Evolutionary conservation across 768 basidiomycete species (phyloP).

Genomic region (Lentinula edodes): DNA sequence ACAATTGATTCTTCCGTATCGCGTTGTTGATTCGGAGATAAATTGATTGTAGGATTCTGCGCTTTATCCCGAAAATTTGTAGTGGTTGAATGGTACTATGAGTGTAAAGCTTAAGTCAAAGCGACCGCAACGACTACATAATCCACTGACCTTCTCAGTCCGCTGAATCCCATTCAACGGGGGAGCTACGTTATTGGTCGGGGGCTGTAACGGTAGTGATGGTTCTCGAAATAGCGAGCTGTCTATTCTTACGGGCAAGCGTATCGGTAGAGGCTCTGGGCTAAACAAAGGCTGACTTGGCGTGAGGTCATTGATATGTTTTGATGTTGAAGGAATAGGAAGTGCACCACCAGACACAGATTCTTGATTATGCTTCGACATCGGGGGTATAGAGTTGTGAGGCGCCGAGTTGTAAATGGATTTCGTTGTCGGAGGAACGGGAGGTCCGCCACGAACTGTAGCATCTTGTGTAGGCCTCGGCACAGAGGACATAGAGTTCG

Average conservation of each 20-base stretch:
- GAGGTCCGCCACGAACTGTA: background rate
- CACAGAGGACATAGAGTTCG: too few species aligned
- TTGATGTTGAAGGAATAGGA: background rate
- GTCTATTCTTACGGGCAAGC: background rate
- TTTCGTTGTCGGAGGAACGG: background rate
- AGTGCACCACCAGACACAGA: background rate
- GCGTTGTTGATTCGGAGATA: background rate
- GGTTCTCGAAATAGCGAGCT: background rate
- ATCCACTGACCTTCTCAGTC: background rate
- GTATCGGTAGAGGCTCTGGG: constrained; percentile 1
- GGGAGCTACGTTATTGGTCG: background rate
- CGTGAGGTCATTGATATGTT: background rate
- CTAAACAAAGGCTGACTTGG: background rate
- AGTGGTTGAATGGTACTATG: background rate
- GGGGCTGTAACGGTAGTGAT: background rate
- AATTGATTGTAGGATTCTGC: background rate
- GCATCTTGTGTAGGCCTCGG: too few species aligned
- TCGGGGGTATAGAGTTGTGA: background rate
- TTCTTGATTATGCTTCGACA: background rate
- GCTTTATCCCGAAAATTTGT: background rate
- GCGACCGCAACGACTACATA: background rate
- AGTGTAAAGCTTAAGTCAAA: background rate
- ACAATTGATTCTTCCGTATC: background rate
- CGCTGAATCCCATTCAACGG: background rate
- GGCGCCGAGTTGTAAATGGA: background rate